Percentiles rank a stretch among this genome's conserved stretches.
phyloP scores from a whole-genome alignment of 1,284 basidiomycete genomes.

The Quambalaria eucalypti region DNA sequence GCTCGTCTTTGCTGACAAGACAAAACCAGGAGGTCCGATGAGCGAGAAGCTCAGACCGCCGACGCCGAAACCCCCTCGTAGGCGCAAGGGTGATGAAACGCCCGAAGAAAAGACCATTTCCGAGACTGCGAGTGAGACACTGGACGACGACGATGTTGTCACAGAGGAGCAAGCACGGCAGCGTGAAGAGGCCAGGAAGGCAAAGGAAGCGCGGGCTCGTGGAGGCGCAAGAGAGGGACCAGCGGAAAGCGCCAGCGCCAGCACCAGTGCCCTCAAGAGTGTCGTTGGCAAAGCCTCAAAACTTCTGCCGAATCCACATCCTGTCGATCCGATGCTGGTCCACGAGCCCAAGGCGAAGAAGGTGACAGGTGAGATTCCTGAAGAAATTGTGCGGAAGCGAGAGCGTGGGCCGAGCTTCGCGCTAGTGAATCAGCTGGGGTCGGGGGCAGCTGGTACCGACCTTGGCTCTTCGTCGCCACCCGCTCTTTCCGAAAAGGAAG shows the following conservation, averaged over 20 bases:
- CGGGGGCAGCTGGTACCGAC: neutral
- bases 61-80: constrained; percentile 6
- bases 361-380: constrained; percentile 15
- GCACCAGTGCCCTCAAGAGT: neutral
- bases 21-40: neutral
- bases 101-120: no score
- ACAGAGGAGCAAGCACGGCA: constrained; percentile 28
- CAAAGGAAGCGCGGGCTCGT: neutral
- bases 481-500: neutral
- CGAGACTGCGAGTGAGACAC: no score
- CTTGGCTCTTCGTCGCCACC: neutral
- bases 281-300: constrained; percentile 7
- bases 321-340: constrained; percentile 26
- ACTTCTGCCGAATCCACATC: constrained; percentile 31
- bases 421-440: neutral
- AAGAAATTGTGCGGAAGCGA: neutral
- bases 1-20: neutral
- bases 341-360: constrained; percentile 17
- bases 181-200: neutral
- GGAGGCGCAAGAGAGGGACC: neutral
- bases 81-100: constrained; percentile 10
- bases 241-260: neutral
- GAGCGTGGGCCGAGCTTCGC: neutral
- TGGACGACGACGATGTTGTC: constrained; percentile 14
- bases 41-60: constrained; percentile 4